Percentiles rank a stretch among this genome's conserved stretches.
phyloP scores from a whole-genome alignment of 148 eudicot genomes.

The Amaranthus hypochondriacus region DNA sequence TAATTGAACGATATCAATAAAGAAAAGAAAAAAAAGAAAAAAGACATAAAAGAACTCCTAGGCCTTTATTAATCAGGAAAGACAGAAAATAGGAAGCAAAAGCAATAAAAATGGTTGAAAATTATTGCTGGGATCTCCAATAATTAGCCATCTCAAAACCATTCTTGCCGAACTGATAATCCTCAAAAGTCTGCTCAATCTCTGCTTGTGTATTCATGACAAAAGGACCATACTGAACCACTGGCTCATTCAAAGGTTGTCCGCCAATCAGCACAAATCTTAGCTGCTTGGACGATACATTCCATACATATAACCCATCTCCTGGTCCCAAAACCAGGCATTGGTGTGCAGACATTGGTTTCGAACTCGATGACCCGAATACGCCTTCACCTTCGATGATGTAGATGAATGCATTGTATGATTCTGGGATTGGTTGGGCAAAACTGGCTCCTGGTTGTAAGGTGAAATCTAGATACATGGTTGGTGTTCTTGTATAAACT shows the following conservation, averaged over 20 bases:
- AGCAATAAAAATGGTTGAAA: not conserved
- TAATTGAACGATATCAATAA: not conserved
- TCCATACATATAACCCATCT: slow-evolving; percentile 75
- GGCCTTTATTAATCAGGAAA: too few species aligned
- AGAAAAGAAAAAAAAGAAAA: slow-evolving; percentile 2
- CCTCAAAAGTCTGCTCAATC: slow-evolving; percentile 72
- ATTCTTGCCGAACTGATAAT: slow-evolving; percentile 61
- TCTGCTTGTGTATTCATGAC: slow-evolving; percentile 96
- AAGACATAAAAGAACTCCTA: not conserved
- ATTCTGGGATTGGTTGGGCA: slow-evolving; percentile 57
- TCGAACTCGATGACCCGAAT: slow-evolving; percentile 42
- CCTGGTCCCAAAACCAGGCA: slow-evolving; percentile 69
- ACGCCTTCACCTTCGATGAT: slow-evolving; percentile 74
- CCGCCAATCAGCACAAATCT: slow-evolving; percentile 79
- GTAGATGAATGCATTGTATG: slow-evolving; percentile 75
- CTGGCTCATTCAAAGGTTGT: slow-evolving; percentile 73
- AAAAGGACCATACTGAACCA: slow-evolving; percentile 93
- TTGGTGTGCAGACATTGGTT: slow-evolving; percentile 51
- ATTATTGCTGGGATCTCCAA: slow-evolving; percentile 58
- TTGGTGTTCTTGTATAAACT: slow-evolving; percentile 84
- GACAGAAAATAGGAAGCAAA: too few species aligned
- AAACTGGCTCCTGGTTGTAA: slow-evolving; percentile 57
- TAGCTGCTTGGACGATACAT: slow-evolving; percentile 43
- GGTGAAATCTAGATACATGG: slow-evolving; percentile 87
- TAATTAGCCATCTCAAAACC: slow-evolving; percentile 81